phyloP scores from a whole-genome alignment of 305 asterid genomes.

The Fraxinus baroniana region DNA sequence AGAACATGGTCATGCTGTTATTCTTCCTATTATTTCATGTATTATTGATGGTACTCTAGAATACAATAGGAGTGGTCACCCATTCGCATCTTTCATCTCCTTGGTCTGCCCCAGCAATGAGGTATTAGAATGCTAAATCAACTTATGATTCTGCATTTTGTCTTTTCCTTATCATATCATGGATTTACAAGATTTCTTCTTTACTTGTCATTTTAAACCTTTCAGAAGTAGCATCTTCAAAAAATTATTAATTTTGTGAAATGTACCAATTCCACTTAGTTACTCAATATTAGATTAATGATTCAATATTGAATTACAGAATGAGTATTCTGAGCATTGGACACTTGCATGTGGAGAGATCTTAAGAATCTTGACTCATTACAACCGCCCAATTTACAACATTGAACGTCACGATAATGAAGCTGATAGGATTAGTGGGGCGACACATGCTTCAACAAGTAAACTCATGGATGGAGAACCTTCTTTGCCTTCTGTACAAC shows the following conservation, averaged over 20 bases:
- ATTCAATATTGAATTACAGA: slow-evolving; percentile 46
- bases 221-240: slow-evolving; percentile 1
- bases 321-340: slow-evolving; percentile 93
- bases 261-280: neutral
- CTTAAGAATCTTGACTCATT: slow-evolving; percentile 84
- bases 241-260: neutral
- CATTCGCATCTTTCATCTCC: slow-evolving; percentile 89
- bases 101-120: slow-evolving; percentile 74
- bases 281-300: slow-evolving; percentile 15
- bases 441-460: slow-evolving; percentile 74
- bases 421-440: slow-evolving; percentile 69
- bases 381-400: slow-evolving; percentile 90
- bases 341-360: slow-evolving; percentile 99
- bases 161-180: slow-evolving; percentile 15
- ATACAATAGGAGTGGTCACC: slow-evolving; percentile 69
- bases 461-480: slow-evolving; percentile 42
- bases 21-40: slow-evolving; percentile 94
- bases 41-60: slow-evolving; percentile 78
- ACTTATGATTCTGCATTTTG: slow-evolving; percentile 6
- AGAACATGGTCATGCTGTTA: slow-evolving; percentile 94
- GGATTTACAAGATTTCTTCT: slow-evolving; percentile 1
- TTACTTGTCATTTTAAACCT: neutral
- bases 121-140: slow-evolving; percentile 42
- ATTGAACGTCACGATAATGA: slow-evolving; percentile 57
- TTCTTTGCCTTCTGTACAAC: slow-evolving; percentile 44